These are phyloP conservation scores for Sphaerulina vaccinii DNA, from an alignment of 2,329 filamentous ascomycete genomes.

Conservation along the genomic window DNA sequence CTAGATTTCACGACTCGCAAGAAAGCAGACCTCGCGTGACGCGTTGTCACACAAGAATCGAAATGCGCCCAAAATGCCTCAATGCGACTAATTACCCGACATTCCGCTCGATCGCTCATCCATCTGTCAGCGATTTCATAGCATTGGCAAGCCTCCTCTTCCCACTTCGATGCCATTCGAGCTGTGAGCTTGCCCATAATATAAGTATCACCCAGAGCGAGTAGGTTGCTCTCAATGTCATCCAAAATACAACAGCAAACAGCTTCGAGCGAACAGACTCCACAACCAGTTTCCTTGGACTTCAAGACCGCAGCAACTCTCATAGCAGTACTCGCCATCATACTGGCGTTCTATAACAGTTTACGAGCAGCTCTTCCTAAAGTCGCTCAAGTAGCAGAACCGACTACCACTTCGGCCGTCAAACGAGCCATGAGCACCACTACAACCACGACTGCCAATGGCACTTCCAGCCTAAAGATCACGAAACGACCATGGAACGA, in stretches of 20 bases:
- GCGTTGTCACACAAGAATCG: too few species aligned
- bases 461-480: constrained; percentile 55
- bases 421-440: constrained; percentile 43
- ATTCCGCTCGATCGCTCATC: constrained; percentile 1
- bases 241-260: constrained; percentile 20
- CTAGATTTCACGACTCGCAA: too few species aligned
- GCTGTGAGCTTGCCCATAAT: constrained; percentile 14
- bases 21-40: too few species aligned
- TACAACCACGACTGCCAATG: constrained; percentile 30
- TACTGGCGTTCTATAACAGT: constrained; percentile 46
- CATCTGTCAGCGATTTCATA: constrained; percentile 13
- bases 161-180: constrained; percentile 8
- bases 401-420: constrained; percentile 3
- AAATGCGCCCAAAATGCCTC: neutral
- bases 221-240: constrained; percentile 25
- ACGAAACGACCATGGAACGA: constrained; percentile 68
- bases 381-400: constrained; percentile 15
- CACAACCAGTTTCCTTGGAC: constrained; percentile 16
- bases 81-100: neutral
- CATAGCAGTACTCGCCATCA: constrained; percentile 42
- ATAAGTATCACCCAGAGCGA: constrained; percentile 18
- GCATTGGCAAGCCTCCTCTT: constrained; percentile 13
- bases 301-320: constrained; percentile 33
- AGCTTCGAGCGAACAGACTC: constrained; percentile 4
- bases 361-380: constrained; percentile 41